phyloP scores from a whole-genome alignment of 345 rosid genomes.

The Syzygium grande region DNA sequence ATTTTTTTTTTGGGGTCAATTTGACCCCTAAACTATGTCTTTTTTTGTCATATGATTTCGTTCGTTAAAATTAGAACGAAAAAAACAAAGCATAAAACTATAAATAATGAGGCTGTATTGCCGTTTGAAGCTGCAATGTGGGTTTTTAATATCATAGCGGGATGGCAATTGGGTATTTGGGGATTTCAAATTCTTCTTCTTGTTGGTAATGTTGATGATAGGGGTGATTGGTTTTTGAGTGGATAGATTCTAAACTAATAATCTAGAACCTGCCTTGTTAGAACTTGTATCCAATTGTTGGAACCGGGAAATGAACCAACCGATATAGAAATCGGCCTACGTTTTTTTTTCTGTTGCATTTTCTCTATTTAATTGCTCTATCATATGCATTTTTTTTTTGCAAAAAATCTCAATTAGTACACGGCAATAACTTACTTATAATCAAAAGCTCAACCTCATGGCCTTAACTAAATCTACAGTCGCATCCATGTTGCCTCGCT shows the following conservation, averaged over 20 bases:
- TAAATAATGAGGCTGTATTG: background rate
- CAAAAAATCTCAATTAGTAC: background rate
- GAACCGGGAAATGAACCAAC: no score
- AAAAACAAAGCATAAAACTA: background rate
- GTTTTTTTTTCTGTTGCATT: no score
- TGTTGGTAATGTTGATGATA: no score
- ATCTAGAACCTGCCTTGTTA: no score
- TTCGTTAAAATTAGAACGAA: background rate
- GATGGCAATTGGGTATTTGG: background rate
- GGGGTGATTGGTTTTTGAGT: no score
- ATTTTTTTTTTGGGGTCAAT: background rate
- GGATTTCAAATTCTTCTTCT: background rate
- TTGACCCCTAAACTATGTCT: background rate
- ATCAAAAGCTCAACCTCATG: no score
- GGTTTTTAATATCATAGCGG: background rate
- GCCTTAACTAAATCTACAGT: no score
- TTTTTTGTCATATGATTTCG: background rate
- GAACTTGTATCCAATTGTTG: no score
- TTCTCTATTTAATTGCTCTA: background rate
- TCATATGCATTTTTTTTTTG: background rate
- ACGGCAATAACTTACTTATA: background rate
- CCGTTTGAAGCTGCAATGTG: background rate
- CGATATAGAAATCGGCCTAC: no score
- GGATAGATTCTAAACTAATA: no score
- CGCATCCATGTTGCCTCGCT: no score